These are phyloP conservation scores for Pezicula neosporulosa DNA, from an alignment of 2,329 filamentous ascomycete species.

Conservation along the genomic window DNA sequence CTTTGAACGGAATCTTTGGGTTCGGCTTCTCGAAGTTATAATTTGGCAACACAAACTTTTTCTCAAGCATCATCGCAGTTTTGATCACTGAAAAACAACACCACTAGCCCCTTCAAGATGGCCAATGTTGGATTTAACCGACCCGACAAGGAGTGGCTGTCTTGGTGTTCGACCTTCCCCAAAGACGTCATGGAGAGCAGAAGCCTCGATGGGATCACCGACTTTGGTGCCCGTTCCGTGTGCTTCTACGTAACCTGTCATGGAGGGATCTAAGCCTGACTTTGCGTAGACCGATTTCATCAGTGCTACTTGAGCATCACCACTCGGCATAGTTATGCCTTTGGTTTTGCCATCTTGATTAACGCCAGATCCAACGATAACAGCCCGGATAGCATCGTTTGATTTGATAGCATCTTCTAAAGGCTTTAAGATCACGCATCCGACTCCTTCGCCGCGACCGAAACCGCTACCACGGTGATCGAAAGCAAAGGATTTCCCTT, in stretches of 20 bases:
- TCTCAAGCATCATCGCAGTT: slow-evolving; percentile 37
- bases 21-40: slow-evolving; percentile 37
- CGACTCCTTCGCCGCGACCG: slow-evolving; percentile 58
- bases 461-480: slow-evolving; percentile 58
- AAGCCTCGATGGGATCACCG: slow-evolving; percentile 9
- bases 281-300: slow-evolving; percentile 4
- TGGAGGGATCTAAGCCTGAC: not conserved
- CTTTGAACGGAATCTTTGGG: slow-evolving; percentile 28
- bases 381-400: slow-evolving; percentile 52
- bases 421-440: slow-evolving; percentile 54
- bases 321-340: slow-evolving; percentile 51
- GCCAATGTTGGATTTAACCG: slow-evolving; percentile 24
- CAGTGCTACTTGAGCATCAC: slow-evolving; percentile 32
- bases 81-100: slow-evolving; percentile 38
- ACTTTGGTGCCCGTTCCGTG: slow-evolving; percentile 9
- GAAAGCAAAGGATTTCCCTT: slow-evolving; percentile 30
- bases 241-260: slow-evolving; percentile 7
- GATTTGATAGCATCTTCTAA: slow-evolving; percentile 53
- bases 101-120: slow-evolving; percentile 35
- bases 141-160: slow-evolving; percentile 16
- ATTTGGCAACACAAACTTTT: slow-evolving; percentile 39
- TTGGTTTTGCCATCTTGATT: slow-evolving; percentile 58
- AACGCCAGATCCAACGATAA: slow-evolving; percentile 47
- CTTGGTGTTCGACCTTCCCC: not conserved
- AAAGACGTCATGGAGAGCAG: not conserved